phyloP scores from a whole-genome alignment of 371 early-diverging fungal species.

The Syncephalastrum racemosum region DNA sequence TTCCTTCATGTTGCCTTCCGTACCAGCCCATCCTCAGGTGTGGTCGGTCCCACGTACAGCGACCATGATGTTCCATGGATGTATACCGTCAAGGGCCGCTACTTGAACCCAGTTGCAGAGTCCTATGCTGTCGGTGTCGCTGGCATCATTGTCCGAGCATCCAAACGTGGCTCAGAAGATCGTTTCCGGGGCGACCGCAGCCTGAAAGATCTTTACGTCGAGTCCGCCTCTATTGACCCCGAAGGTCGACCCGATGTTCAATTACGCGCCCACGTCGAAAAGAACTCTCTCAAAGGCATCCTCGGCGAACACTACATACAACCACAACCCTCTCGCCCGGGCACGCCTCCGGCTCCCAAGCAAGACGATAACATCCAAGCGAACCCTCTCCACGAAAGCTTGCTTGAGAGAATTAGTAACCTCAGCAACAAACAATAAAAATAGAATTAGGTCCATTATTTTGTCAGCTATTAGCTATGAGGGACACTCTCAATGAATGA shows the following conservation, averaged over 20 bases:
- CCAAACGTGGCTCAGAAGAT: slow-evolving; percentile 22
- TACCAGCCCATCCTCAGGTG: slow-evolving; percentile 13
- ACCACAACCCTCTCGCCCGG: not conserved
- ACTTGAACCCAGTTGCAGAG: slow-evolving; percentile 45
- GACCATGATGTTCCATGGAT: slow-evolving; percentile 25
- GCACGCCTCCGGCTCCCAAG: not conserved
- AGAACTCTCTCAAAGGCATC: slow-evolving; percentile 1
- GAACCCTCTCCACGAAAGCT: slow-evolving; percentile 17
- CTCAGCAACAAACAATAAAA: too few species aligned
- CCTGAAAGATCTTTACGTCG: slow-evolving; percentile 65
- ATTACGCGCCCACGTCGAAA: slow-evolving; percentile 5
- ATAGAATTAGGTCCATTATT: not conserved
- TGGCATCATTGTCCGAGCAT: slow-evolving; percentile 54
- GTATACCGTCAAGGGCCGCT: slow-evolving; percentile 66
- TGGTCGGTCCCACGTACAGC: slow-evolving; percentile 40
- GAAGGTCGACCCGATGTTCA: slow-evolving; percentile 59
- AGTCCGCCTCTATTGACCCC: slow-evolving; percentile 58
- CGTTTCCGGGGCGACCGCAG: slow-evolving; percentile 30
- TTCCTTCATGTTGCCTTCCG: slow-evolving; percentile 23
- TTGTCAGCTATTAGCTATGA: too few species aligned
- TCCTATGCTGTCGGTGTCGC: slow-evolving; percentile 66
- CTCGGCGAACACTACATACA: slow-evolving; percentile 1
- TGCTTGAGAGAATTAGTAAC: not conserved
- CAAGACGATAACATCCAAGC: slow-evolving; percentile 13
- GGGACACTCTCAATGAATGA: slow-evolving; percentile 21